A percentile compares a stretch with the other conserved stretches of the same genome.
These are phyloP conservation scores for Lablab purpureus DNA, from an alignment of 306 rosid species.

Conservation along the genomic window DNA sequence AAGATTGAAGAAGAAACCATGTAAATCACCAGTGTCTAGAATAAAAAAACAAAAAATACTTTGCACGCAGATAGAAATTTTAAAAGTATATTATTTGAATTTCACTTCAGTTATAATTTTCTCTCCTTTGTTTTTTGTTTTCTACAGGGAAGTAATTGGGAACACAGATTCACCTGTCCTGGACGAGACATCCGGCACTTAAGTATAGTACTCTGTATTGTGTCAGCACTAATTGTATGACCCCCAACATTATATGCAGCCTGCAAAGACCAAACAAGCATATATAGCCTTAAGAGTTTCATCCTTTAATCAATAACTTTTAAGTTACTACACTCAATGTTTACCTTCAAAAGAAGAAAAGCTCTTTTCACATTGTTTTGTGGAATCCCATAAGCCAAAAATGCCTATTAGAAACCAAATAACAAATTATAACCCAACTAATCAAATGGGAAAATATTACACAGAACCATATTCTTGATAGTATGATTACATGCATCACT, in stretches of 20 bases:
- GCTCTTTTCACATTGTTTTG: slow-evolving; percentile 83
- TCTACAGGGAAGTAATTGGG: neutral
- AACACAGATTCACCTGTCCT: slow-evolving; percentile 71
- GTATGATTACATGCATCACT: slow-evolving; percentile 89
- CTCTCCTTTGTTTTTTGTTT: neutral
- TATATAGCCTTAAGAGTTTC: slow-evolving; percentile 15
- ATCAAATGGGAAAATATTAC: slow-evolving; percentile 30
- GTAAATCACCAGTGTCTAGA: slow-evolving; percentile 17
- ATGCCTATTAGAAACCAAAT: slow-evolving; percentile 70
- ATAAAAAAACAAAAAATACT: neutral
- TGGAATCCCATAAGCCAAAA: slow-evolving; percentile 96
- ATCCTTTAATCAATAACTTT: slow-evolving; percentile 29
- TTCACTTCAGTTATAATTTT: neutral
- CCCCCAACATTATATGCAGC: slow-evolving; percentile 98
- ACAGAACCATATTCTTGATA: slow-evolving; percentile 20
- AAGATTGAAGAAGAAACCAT: slow-evolving; percentile 13
- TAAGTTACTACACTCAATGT: slow-evolving; percentile 24
- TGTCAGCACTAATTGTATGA: slow-evolving; percentile 82
- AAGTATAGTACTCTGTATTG: slow-evolving; percentile 85
- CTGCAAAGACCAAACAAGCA: slow-evolving; percentile 60
- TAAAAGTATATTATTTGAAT: neutral
- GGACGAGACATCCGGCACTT: slow-evolving; percentile 91
- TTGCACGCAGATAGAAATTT: neutral
- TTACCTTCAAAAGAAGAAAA: slow-evolving; percentile 88
- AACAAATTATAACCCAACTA: slow-evolving; percentile 31